Evolutionary conservation across 768 basidiomycete species (phyloP).

Genomic region (Podaxis rugospora): DNA sequence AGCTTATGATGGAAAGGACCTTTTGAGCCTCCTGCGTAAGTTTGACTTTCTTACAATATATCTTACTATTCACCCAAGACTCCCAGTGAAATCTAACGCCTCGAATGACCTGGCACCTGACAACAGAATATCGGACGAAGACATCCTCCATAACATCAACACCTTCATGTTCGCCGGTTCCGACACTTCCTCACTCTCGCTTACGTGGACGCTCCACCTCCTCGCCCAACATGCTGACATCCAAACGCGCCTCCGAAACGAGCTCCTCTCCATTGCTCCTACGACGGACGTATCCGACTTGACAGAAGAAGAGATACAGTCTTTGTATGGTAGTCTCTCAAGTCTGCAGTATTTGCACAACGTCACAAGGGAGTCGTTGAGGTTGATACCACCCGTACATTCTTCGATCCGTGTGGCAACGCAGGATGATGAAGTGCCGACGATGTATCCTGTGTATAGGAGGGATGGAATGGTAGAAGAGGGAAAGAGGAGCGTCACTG

Average conservation of each 20-base stretch:
- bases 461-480: conserved; percentile 41
- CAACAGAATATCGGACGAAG: conserved; percentile 80
- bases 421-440: conserved; percentile 74
- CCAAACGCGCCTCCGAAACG: conserved; percentile 69
- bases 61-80: neutral
- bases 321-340: conserved; percentile 51
- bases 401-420: conserved; percentile 77
- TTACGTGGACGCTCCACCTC: conserved; percentile 82
- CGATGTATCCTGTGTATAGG: conserved; percentile 54
- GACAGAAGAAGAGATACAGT: conserved; percentile 61
- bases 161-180: conserved; percentile 91
- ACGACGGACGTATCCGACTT: conserved; percentile 38
- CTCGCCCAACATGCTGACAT: conserved; percentile 63
- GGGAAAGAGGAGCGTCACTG: conserved; percentile 35
- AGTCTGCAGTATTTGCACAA: conserved; percentile 71
- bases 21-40: conserved; percentile 75
- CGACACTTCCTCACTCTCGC: conserved; percentile 76
- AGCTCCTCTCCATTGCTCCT: conserved; percentile 49
- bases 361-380: conserved; percentile 68
- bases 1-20: conserved; percentile 60
- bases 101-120: conserved; percentile 64
- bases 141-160: conserved; percentile 81
- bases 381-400: conserved; percentile 78
- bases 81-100: conserved; percentile 77
- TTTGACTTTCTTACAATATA: neutral